Percentiles rank a stretch among this genome's conserved stretches.
Conservation (phyloP, 306 rosid species). For the Erythrophleum fordii region DNA sequence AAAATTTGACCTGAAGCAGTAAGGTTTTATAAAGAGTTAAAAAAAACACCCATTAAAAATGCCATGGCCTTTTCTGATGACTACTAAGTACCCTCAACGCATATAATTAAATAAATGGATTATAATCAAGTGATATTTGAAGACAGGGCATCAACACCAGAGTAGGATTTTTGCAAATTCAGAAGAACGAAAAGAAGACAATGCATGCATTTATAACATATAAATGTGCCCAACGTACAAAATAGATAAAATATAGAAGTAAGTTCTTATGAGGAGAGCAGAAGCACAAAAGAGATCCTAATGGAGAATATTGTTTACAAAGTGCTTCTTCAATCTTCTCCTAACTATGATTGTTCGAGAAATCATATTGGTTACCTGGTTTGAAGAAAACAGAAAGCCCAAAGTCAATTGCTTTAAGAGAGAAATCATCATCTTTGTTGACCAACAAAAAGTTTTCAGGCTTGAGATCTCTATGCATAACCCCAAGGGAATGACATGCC, state of each 20-base stretch:
- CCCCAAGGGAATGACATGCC: slow-evolving; percentile 95
- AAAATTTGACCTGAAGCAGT: slow-evolving; percentile 75
- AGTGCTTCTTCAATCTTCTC: neutral
- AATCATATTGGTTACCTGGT: slow-evolving; percentile 60
- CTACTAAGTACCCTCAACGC: neutral
- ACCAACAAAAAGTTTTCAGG: slow-evolving; percentile 93
- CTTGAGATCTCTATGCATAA: slow-evolving; percentile 95
- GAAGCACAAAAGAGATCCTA: neutral
- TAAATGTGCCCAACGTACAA: slow-evolving; percentile 10
- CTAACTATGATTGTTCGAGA: neutral
- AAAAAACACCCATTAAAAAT: slow-evolving; percentile 23
- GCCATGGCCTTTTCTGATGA: slow-evolving; percentile 24
- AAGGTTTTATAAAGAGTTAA: slow-evolving; percentile 37
- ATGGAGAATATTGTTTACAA: neutral
- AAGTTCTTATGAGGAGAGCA: slow-evolving; percentile 1
- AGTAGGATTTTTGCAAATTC: neutral
- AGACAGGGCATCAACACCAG: neutral
- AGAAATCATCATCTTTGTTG: slow-evolving; percentile 89
- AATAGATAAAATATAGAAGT: neutral
- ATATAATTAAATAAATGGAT: slow-evolving; percentile 24
- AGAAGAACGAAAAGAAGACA: slow-evolving; percentile 28
- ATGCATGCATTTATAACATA: neutral
- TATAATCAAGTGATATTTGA: slow-evolving; percentile 1
- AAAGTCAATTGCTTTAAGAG: slow-evolving; percentile 95
- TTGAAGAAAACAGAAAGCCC: slow-evolving; percentile 97